Percentiles rank a stretch among this genome's conserved stretches.
phyloP scores from a whole-genome alignment of 345 rosid species.

The Syzygium jambos region DNA sequence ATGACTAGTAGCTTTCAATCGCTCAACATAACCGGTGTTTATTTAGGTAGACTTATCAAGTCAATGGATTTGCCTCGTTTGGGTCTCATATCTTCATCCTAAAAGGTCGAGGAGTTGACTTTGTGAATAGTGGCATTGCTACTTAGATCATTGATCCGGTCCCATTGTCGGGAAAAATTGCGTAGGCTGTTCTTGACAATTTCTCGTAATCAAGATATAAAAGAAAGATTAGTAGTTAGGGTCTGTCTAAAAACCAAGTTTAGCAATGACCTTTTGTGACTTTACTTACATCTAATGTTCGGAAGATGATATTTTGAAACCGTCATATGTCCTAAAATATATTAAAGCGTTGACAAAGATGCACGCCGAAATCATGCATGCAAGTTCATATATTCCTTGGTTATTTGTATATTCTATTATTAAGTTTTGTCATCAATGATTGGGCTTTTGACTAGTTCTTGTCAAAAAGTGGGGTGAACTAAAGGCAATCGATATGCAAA shows the following conservation, averaged over 20 bases:
- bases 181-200: too few species aligned
- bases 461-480: neutral
- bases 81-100: neutral
- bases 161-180: too few species aligned
- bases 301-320: neutral
- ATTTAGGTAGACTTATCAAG: neutral
- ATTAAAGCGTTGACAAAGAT: neutral
- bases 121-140: too few species aligned
- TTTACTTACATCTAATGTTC: neutral
- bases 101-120: too few species aligned
- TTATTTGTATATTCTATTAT: neutral
- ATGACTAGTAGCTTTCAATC: too few species aligned
- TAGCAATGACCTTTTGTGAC: neutral
- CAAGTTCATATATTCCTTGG: neutral
- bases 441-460: neutral
- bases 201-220: too few species aligned
- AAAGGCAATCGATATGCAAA: neutral
- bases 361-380: neutral
- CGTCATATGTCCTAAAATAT: neutral
- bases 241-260: neutral
- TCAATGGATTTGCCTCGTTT: neutral
- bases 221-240: too few species aligned
- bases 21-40: too few species aligned
- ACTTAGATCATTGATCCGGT: too few species aligned
- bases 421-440: neutral